Base-by-base conservation (phyloP, 345 rosid genomes). In the Hibiscus syriacus region DNA sequence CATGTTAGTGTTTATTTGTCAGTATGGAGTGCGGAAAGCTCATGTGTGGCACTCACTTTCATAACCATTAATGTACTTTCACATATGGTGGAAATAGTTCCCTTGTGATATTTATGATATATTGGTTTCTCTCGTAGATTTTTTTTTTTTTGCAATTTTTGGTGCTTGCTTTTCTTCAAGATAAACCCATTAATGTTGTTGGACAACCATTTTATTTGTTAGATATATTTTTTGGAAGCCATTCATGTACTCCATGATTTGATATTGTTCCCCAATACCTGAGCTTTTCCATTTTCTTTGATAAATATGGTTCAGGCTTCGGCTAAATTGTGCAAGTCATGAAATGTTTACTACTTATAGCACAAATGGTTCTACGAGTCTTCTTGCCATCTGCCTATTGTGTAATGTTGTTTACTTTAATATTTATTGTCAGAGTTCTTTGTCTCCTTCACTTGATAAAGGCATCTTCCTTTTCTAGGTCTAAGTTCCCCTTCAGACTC, bases 391-490 rank as follows among this genome's bases (percentile, higher is more conserved):
- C 20, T 57, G 52, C 45, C 41, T 62, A 62, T 62, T 64, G 4
- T 25, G 49, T 14, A 0, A 1, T 6, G 16, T 43, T 43, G 9
- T 39, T 8, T 62, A 14, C 46, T 41, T 14, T 0, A 14, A 41
- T 62, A 23, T 23, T 62, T 22, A 19, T 62, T 4, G 11, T 27
- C 12, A 0, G 20, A 27, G 6, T 56, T 49, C 97, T 94, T 73
- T n/a, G n/a, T n/a, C n/a, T n/a, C n/a, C n/a, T n/a, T n/a, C n/a
- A n/a, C n/a, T n/a, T n/a, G n/a, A n/a, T n/a, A n/a, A n/a, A n/a
- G n/a, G n/a, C n/a, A n/a, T n/a, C n/a, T n/a, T n/a, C n/a, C n/a
- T n/a, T n/a, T n/a, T n/a, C n/a, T n/a, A n/a, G n/a, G n/a, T n/a
- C n/a, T n/a, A n/a, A n/a, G n/a, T n/a, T n/a, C n/a, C n/a, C n/a